Conservation (phyloP, 768 basidiomycete genomes). For the Leccinellum albellum region DNA sequence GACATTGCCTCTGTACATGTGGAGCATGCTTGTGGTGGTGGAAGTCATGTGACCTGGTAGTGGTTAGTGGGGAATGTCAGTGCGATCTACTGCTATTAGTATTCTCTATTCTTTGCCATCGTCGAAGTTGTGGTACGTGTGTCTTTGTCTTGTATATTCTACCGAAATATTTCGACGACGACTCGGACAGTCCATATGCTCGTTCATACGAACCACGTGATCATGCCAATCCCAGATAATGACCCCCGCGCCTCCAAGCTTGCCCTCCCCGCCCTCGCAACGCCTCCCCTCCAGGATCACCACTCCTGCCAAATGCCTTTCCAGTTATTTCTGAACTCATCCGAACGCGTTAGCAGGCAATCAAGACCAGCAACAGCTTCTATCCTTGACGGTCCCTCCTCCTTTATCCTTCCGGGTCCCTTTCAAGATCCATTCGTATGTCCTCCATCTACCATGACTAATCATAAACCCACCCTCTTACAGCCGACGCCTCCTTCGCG, state of each 20-base stretch:
- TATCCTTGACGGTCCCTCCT: slow-evolving; percentile 37
- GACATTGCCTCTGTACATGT: slow-evolving; percentile 92
- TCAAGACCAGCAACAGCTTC: slow-evolving; percentile 44
- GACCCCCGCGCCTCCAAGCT: slow-evolving; percentile 9
- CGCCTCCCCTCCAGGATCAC: slow-evolving; percentile 20
- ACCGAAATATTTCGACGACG: background rate
- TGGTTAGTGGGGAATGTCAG: slow-evolving; percentile 18
- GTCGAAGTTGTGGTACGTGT: background rate
- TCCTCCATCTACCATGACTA: background rate
- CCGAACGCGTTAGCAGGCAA: slow-evolving; percentile 26
- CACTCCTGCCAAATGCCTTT: slow-evolving; percentile 31
- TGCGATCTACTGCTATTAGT: background rate
- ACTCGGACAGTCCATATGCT: background rate
- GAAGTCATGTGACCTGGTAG: slow-evolving; percentile 23
- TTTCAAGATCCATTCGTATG: slow-evolving; percentile 10
- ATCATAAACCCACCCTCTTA: background rate
- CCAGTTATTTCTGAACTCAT: slow-evolving; percentile 29
- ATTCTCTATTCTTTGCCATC: background rate
- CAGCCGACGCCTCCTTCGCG: slow-evolving; percentile 7
- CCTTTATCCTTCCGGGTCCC: slow-evolving; percentile 41
- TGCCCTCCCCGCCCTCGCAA: slow-evolving; percentile 18
- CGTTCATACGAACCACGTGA: slow-evolving; percentile 16
- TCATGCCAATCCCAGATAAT: slow-evolving; percentile 28
- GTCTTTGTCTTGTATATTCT: too few relatives aligned
- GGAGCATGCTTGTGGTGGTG: slow-evolving; percentile 76